phyloP scores from a whole-genome alignment of 257 asterid species.

The Haberlea rhodopensis region DNA sequence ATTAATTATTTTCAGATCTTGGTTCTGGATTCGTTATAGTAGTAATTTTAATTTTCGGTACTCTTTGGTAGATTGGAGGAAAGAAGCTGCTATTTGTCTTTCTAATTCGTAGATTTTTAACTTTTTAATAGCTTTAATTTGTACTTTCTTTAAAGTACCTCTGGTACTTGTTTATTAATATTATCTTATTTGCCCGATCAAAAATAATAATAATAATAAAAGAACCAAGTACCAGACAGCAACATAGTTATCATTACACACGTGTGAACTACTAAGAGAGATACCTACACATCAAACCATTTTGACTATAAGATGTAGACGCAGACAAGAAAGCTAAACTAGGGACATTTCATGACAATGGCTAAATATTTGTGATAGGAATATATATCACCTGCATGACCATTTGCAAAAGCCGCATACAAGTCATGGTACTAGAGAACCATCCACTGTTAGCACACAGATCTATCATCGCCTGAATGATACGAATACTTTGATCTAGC shows the following conservation, averaged over 20 bases:
- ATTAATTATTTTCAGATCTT: too few relatives aligned
- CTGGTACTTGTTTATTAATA: too few relatives aligned
- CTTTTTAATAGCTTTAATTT: too few relatives aligned
- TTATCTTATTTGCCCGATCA: too few relatives aligned
- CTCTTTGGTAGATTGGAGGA: too few relatives aligned
- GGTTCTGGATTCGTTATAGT: too few relatives aligned
- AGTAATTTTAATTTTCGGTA: too few relatives aligned
- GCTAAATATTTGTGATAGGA: conserved; percentile 14
- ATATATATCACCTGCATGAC: conserved; percentile 81
- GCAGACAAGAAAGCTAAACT: neutral
- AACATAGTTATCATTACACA: neutral
- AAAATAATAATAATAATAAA: too few relatives aligned
- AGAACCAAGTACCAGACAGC: neutral
- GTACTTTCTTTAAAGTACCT: too few relatives aligned
- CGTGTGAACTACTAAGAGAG: neutral
- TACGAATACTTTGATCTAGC: conserved; percentile 93
- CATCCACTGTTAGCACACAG: conserved; percentile 97
- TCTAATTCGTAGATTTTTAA: too few relatives aligned
- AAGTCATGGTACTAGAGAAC: conserved; percentile 84
- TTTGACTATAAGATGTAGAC: neutral
- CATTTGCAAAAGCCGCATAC: conserved; percentile 96
- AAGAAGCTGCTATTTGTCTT: too few relatives aligned
- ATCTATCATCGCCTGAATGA: conserved; percentile 98
- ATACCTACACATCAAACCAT: neutral
- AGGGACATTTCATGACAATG: conserved; percentile 4